Percentiles rank a stretch among this genome's conserved stretches.
Evolutionary conservation across 805 yeast genomes (phyloP).

Genomic region (Suhomyces kilbournensis): DNA sequence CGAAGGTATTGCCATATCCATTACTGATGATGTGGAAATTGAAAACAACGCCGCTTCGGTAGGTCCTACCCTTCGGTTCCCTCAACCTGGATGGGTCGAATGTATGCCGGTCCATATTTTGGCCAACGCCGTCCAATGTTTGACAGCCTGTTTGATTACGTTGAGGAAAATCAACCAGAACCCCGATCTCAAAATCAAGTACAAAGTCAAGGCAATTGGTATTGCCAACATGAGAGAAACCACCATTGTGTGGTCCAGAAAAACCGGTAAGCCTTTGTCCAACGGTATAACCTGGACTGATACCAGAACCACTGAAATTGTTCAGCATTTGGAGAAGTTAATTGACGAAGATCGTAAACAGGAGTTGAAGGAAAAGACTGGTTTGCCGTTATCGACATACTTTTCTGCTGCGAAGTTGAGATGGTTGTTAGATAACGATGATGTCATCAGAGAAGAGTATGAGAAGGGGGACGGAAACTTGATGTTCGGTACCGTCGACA

Average conservation of each 20-base stretch:
- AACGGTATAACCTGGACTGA: conserved; percentile 97
- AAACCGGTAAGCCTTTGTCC: conserved; percentile 77
- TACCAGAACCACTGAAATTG: conserved; percentile 76
- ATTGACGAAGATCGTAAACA: conserved; percentile 55
- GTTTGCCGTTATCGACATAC: conserved; percentile 86
- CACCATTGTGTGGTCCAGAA: conserved; percentile 79
- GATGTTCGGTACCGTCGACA: conserved; percentile 91
- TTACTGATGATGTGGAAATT: conserved; percentile 55
- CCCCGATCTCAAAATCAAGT: conserved; percentile 50
- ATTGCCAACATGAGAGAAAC: conserved; percentile 97
- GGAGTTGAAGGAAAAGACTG: conserved; percentile 62
- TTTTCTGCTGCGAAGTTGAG: conserved; percentile 86
- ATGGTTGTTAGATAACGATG: conserved; percentile 84
- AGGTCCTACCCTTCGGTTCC: conserved; percentile 72
- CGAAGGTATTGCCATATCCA: conserved; percentile 70
- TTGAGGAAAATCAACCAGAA: conserved; percentile 55
- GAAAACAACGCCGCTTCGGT: conserved; percentile 52
- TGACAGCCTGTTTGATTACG: conserved; percentile 60
- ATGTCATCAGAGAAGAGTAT: conserved; percentile 61
- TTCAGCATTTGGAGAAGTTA: conserved; percentile 55
- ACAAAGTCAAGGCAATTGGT: conserved; percentile 71
- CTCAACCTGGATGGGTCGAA: conserved; percentile 91
- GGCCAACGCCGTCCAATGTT: conserved; percentile 76
- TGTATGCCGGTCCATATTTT: conserved; percentile 83
- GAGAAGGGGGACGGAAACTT: conserved; percentile 67